A percentile compares a stretch with the other conserved stretches of the same genome.
Evolutionary conservation across 306 rosid genomes (phyloP).

Genomic region (Acacia acuminata): DNA sequence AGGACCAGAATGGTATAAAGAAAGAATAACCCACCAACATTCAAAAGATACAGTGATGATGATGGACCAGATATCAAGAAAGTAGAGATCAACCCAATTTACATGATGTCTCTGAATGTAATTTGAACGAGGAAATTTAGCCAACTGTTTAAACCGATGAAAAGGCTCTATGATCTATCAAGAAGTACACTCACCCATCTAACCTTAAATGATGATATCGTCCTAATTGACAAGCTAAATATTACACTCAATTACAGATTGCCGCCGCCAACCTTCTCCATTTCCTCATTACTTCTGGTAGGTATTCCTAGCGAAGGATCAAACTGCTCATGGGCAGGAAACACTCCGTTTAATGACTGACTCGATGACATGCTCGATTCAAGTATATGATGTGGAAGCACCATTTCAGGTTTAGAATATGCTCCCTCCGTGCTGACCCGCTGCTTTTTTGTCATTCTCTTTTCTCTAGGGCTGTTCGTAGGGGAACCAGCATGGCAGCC

Average conservation of each 20-base stretch:
- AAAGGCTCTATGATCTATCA: slow-evolving; percentile 41
- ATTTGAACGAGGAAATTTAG: slow-evolving; percentile 28
- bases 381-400: slow-evolving; percentile 80
- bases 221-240: slow-evolving; percentile 40
- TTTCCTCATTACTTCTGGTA: slow-evolving; percentile 42
- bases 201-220: slow-evolving; percentile 29
- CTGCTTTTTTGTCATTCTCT: slow-evolving; percentile 66
- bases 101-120: slow-evolving; percentile 36
- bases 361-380: slow-evolving; percentile 82
- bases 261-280: slow-evolving; percentile 50
- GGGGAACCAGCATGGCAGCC: slow-evolving; percentile 68
- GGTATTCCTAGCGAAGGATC: slow-evolving; percentile 57
- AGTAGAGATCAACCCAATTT: slow-evolving; percentile 27
- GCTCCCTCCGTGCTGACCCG: slow-evolving; percentile 49
- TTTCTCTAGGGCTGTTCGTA: slow-evolving; percentile 63
- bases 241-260: slow-evolving; percentile 46
- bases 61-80: background rate
- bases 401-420: slow-evolving; percentile 57
- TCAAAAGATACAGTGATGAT: too few species aligned
- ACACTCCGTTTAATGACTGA: slow-evolving; percentile 53
- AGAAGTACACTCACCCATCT: slow-evolving; percentile 44
- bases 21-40: too few species aligned
- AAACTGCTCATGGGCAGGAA: slow-evolving; percentile 56
- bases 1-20: too few species aligned
- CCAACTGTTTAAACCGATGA: slow-evolving; percentile 36